A percentile compares a stretch with the other conserved stretches of the same genome.
Evolutionary conservation across 768 basidiomycete species (phyloP).

Genomic region (Kwoniella heveanensis): DNA sequence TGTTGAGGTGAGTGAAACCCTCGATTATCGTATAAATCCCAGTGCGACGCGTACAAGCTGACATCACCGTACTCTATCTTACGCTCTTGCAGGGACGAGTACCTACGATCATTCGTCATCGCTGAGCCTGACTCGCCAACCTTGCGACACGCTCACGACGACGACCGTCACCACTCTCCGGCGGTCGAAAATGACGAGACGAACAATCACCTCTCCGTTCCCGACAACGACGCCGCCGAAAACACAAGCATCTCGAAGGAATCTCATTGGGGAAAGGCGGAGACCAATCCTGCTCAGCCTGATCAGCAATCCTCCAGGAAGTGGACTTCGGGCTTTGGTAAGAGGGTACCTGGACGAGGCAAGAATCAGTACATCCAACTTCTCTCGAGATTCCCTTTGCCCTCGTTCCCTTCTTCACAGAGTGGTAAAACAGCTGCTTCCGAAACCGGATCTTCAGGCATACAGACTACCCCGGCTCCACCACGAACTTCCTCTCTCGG

Average conservation of each 20-base stretch:
- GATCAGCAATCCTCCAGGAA: background rate
- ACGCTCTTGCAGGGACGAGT: constrained; percentile 56
- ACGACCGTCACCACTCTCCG: background rate
- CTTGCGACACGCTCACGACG: background rate
- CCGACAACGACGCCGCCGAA: background rate
- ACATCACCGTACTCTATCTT: no score
- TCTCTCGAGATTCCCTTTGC: constrained; percentile 16
- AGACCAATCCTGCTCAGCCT: background rate
- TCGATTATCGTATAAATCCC: no score
- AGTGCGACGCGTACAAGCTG: no score
- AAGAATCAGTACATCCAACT: constrained; percentile 41
- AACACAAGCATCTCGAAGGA: background rate
- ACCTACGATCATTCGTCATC: constrained; percentile 58
- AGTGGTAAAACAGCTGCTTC: background rate
- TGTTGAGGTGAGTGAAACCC: constrained; percentile 32
- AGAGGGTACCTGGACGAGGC: background rate
- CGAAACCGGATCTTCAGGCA: no score
- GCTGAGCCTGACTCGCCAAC: constrained; percentile 8
- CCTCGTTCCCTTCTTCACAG: constrained; percentile 20
- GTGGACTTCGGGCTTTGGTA: background rate
- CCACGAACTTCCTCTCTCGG: background rate
- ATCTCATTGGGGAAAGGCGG: no score
- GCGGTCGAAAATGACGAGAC: no score
- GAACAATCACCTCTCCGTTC: background rate
- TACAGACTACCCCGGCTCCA: background rate